These are phyloP conservation scores for Sporothrix euskadiensis DNA, from an alignment of 2,329 filamentous ascomycete genomes.

Conservation along the genomic window DNA sequence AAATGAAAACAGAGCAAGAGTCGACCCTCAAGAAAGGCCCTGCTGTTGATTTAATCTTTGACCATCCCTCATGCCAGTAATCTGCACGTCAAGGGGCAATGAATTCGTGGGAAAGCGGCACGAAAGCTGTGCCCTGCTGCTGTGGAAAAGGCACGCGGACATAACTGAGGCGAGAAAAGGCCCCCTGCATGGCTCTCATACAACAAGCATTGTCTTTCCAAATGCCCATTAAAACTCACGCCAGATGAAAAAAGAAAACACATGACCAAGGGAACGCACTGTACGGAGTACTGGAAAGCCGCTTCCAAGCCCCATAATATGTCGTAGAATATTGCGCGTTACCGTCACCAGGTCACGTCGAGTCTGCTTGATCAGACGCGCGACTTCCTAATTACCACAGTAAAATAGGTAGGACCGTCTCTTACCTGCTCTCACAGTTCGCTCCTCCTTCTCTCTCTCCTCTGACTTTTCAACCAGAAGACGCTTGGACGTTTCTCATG, in stretches of 20 bases:
- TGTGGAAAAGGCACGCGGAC: constrained; percentile 1
- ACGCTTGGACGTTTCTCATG: constrained; percentile 14
- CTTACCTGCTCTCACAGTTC: no score
- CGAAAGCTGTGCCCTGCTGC: background rate
- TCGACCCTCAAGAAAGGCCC: background rate
- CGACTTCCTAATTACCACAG: no score
- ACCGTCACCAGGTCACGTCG: background rate
- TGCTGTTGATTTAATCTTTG: background rate
- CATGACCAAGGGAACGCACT: background rate
- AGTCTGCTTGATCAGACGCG: background rate
- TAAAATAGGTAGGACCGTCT: background rate
- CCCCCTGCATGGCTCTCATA: constrained; percentile 16
- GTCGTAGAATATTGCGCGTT: constrained; percentile 1
- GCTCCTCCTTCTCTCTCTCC: background rate
- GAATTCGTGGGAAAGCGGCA: background rate
- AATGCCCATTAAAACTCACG: background rate
- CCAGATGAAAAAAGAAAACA: background rate
- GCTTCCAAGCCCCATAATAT: background rate
- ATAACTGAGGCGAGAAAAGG: constrained; percentile 15
- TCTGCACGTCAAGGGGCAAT: background rate
- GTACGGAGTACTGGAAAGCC: background rate
- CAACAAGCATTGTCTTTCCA: background rate
- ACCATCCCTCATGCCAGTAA: background rate
- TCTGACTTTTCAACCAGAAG: background rate
- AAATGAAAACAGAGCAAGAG: background rate